A percentile compares a stretch with the other conserved stretches of the same genome.
Evolutionary conservation across 1,284 basidiomycete genomes (phyloP).

Genomic region (Pseudozyma flocculosa): DNA sequence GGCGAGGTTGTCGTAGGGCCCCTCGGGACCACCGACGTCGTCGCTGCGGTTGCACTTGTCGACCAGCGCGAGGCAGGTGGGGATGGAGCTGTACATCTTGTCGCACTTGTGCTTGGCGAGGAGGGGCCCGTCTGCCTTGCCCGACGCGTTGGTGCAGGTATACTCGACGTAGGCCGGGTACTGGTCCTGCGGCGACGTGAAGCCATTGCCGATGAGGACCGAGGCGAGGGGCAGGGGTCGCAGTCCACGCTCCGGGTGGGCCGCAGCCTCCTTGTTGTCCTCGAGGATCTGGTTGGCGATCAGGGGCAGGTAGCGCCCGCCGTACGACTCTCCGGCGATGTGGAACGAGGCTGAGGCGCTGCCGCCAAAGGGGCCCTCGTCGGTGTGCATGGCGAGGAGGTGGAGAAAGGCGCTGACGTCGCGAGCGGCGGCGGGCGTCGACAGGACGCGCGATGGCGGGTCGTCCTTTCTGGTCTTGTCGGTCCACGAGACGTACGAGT

Average conservation of each 20-base stretch:
- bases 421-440: constrained; percentile 40
- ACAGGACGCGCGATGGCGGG: constrained; percentile 46
- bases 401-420: constrained; percentile 55
- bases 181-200: constrained; percentile 51
- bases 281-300: constrained; percentile 46
- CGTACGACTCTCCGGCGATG: constrained; percentile 55
- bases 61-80: constrained; percentile 39
- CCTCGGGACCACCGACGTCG: constrained; percentile 12
- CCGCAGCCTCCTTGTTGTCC: constrained; percentile 45
- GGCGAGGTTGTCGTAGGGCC: constrained; percentile 32
- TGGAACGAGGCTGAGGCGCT: constrained; percentile 31
- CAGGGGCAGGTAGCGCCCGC: constrained; percentile 51
- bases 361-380: constrained; percentile 26
- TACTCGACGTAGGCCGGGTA: constrained; percentile 52
- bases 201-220: constrained; percentile 56
- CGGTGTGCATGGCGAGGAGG: constrained; percentile 46
- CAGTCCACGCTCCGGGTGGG: constrained; percentile 45
- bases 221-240: constrained; percentile 44
- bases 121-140: constrained; percentile 31
- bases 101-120: constrained; percentile 36
- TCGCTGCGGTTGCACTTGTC: constrained; percentile 50
- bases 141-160: constrained; percentile 47
- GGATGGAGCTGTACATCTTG: constrained; percentile 35
- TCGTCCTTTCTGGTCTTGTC: constrained; percentile 36
- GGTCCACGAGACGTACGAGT: constrained; percentile 55